A percentile compares a stretch with the other conserved stretches of the same genome.
phyloP scores from a whole-genome alignment of 176 grass and related monocot genomes.

The Carex scoparia region DNA sequence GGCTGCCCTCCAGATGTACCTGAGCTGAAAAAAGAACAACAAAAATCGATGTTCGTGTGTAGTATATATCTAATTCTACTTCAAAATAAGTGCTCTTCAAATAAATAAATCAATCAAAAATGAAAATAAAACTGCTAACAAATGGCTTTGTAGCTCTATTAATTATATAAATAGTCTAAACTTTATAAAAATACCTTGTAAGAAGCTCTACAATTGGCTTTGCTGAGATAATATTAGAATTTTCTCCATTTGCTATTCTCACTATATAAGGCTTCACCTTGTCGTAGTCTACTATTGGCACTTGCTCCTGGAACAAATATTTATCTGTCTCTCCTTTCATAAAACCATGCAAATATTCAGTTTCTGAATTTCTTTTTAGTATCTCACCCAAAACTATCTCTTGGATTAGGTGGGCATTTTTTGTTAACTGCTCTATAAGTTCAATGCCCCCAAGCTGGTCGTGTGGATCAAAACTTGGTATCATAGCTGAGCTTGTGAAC shows the following conservation, averaged over 20 bases:
- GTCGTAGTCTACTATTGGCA: slow-evolving; percentile 73
- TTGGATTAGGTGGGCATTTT: slow-evolving; percentile 46
- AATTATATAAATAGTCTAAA: too few relatives aligned
- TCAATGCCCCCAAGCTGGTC: slow-evolving; percentile 35
- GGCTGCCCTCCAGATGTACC: slow-evolving; percentile 74
- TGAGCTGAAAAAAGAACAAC: slow-evolving; percentile 36
- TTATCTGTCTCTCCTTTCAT: not conserved
- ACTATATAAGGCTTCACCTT: slow-evolving; percentile 62
- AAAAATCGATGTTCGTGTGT: too few relatives aligned
- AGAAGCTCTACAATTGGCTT: slow-evolving; percentile 66
- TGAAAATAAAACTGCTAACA: not conserved
- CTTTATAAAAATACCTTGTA: slow-evolving; percentile 33
- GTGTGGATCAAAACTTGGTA: slow-evolving; percentile 44
- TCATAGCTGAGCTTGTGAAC: slow-evolving; percentile 19
- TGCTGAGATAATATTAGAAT: slow-evolving; percentile 48
- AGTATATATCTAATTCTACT: not conserved
- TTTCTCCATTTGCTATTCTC: slow-evolving; percentile 58
- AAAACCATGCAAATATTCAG: slow-evolving; percentile 56
- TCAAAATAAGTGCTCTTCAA: not conserved
- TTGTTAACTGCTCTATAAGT: slow-evolving; percentile 56
- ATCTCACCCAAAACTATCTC: slow-evolving; percentile 46
- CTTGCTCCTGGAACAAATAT: slow-evolving; percentile 38
- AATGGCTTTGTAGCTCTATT: too few relatives aligned
- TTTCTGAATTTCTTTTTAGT: slow-evolving; percentile 44
- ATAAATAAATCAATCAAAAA: not conserved